Evolutionary conservation across 345 rosid genomes (phyloP).

Genomic region (Lumnitzera racemosa): DNA sequence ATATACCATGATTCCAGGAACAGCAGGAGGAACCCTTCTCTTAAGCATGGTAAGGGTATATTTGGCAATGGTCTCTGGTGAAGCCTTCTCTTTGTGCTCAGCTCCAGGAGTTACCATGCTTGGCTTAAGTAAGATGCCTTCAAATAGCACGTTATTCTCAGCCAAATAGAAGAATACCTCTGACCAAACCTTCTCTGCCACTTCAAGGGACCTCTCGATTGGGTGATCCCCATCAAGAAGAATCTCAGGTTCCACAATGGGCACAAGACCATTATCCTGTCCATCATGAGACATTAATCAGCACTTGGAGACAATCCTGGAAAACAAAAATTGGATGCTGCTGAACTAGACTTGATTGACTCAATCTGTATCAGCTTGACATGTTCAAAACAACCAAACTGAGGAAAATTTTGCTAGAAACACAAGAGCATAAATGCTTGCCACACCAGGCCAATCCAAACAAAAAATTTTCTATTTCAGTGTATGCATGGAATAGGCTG

Average conservation of each 20-base stretch:
- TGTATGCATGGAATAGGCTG: too few species aligned
- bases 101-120: slow-evolving; percentile 99
- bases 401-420: too few species aligned
- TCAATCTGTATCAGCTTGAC: too few species aligned
- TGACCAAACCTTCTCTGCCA: slow-evolving; percentile 98
- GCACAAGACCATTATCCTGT: slow-evolving; percentile 96
- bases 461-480: too few species aligned
- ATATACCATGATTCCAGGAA: slow-evolving; percentile 89
- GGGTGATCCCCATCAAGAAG: slow-evolving; percentile 96
- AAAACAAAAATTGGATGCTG: too few species aligned
- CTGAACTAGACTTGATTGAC: too few species aligned
- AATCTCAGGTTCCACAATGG: slow-evolving; percentile 97
- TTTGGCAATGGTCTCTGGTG: slow-evolving; percentile 83
- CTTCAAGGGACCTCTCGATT: slow-evolving; percentile 88
- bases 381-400: too few species aligned
- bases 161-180: slow-evolving; percentile 96
- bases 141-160: slow-evolving; percentile 76
- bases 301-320: too few species aligned
- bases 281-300: slow-evolving; percentile 1
- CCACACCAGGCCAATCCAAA: too few species aligned
- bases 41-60: slow-evolving; percentile 85
- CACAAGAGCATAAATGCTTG: too few species aligned
- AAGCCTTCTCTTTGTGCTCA: slow-evolving; percentile 85
- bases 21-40: slow-evolving; percentile 95
- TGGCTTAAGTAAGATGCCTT: slow-evolving; percentile 92